phyloP scores from a whole-genome alignment of 179 eudicot species.

The Amaranthus tricolor region DNA sequence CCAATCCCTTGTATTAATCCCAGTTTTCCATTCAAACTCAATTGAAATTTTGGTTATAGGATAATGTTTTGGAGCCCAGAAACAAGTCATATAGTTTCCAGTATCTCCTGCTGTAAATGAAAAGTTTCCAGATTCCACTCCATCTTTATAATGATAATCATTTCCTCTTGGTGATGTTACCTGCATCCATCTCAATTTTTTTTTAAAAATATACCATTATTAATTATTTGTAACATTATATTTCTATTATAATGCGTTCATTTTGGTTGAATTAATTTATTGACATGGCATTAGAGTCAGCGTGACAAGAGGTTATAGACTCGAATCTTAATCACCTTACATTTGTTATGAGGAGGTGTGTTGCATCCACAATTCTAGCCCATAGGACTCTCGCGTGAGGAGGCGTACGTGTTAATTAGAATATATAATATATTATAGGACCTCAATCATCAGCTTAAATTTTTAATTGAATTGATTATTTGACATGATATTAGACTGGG shows the following conservation, averaged over 20 bases:
- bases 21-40: slow-evolving; percentile 73
- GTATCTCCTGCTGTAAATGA: slow-evolving; percentile 59
- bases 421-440: too few species aligned
- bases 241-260: not conserved
- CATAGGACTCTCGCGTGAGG: too few species aligned
- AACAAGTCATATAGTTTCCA: slow-evolving; percentile 74
- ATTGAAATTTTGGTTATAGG: slow-evolving; percentile 42
- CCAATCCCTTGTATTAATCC: slow-evolving; percentile 70
- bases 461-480: too few species aligned
- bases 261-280: too few species aligned
- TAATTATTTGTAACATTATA: not conserved
- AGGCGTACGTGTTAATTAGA: too few species aligned
- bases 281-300: too few species aligned
- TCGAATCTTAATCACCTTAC: not conserved
- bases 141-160: slow-evolving; percentile 51
- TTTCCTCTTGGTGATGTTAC: slow-evolving; percentile 66
- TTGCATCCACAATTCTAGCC: too few species aligned
- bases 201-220: not conserved
- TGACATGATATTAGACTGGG: too few species aligned
- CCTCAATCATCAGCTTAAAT: too few species aligned
- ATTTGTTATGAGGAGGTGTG: not conserved
- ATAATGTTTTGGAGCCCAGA: slow-evolving; percentile 50
- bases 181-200: slow-evolving; percentile 24
- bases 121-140: slow-evolving; percentile 51
- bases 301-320: too few species aligned